phyloP scores from a whole-genome alignment of 768 basidiomycete species.

The Cubamyces lactineus region DNA sequence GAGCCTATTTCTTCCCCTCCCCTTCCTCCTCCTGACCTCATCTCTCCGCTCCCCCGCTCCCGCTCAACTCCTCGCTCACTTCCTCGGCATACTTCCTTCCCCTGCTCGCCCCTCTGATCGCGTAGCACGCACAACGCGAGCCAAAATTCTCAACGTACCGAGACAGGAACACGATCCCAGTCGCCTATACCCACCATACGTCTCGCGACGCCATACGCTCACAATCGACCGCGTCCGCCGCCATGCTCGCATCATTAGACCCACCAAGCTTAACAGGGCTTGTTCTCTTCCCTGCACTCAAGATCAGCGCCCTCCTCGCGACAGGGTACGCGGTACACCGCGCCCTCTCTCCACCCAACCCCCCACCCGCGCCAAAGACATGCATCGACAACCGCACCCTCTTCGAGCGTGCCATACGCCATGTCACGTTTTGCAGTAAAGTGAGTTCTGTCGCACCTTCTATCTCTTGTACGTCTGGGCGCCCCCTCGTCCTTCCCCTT shows the following conservation, averaged over 20 bases:
- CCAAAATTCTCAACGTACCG: neutral
- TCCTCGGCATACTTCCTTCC: neutral
- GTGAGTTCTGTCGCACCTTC: conserved; percentile 11
- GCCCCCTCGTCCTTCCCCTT: neutral
- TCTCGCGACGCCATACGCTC: neutral
- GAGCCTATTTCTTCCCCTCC: conserved; percentile 14
- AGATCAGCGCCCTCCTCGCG: conserved; percentile 27
- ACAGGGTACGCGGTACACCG: conserved; percentile 28
- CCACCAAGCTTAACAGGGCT: neutral
- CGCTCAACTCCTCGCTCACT: neutral
- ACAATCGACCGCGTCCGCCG: neutral
- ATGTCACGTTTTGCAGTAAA: conserved; percentile 34
- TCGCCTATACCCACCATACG: neutral
- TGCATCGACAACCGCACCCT: conserved; percentile 26
- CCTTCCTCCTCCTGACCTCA: neutral
- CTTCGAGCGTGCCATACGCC: conserved; percentile 31
- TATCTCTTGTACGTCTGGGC: neutral
- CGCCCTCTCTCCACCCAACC: conserved; percentile 32
- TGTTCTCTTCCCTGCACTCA: conserved; percentile 18
- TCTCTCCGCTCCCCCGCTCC: neutral
- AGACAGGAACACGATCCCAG: neutral
- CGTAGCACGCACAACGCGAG: neutral
- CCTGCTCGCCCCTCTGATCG: neutral
- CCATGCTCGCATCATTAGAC: conserved; percentile 7
- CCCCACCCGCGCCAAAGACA: conserved; percentile 28